phyloP scores from a whole-genome alignment of 1,139 yeast genomes.

The Taphrina deformans region DNA sequence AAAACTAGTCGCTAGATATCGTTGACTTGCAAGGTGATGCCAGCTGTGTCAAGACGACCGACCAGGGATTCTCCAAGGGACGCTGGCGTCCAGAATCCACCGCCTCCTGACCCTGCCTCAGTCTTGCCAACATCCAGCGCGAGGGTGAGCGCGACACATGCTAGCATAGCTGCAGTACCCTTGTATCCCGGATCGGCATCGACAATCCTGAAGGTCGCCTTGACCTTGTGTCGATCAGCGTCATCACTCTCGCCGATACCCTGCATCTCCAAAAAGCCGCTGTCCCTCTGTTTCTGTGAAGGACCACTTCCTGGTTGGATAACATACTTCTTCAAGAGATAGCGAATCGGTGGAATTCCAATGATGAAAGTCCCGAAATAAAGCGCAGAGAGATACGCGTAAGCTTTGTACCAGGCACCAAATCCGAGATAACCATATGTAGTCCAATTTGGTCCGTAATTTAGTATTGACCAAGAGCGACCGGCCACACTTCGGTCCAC shows the following conservation, averaged over 20 bases:
- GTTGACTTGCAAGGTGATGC: slow-evolving; percentile 2
- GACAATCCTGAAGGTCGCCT: neutral
- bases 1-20: neutral
- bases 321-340: neutral
- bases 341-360: neutral
- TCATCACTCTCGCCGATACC: slow-evolving; percentile 12
- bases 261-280: neutral
- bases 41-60: neutral
- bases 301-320: slow-evolving; percentile 16
- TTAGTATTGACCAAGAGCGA: slow-evolving; percentile 10
- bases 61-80: slow-evolving; percentile 10
- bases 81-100: slow-evolving; percentile 22
- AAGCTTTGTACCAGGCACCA: slow-evolving; percentile 3
- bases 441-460: slow-evolving; percentile 13
- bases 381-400: neutral
- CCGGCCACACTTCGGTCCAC: slow-evolving; percentile 18
- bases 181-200: slow-evolving; percentile 20
- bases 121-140: neutral
- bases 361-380: neutral
- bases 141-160: slow-evolving; percentile 6
- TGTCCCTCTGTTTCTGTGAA: neutral
- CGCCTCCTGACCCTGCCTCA: neutral
- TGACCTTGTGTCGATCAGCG: neutral
- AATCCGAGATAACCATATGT: slow-evolving; percentile 8
- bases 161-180: slow-evolving; percentile 16